Evolutionary conservation across 1,284 basidiomycete species (phyloP), one percentile per base, ranked within the genome.

Genomic region (Nidula niveotomentosa): DNA sequence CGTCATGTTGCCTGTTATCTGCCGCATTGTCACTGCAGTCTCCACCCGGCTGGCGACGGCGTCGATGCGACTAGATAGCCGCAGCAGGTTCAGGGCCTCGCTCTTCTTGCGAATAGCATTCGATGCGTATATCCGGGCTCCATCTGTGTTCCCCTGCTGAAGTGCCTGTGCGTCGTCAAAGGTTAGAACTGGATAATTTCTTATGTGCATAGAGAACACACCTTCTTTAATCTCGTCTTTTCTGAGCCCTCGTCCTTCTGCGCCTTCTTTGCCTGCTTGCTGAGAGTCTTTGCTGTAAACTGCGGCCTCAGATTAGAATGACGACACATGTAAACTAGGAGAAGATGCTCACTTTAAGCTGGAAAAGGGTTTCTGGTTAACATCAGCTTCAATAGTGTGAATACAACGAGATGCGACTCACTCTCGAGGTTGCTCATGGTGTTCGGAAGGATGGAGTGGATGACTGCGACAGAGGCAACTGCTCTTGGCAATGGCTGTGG

Each of bases 31-130:
- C 43, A 99, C 96, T 0, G 97, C 97, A n/a, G 97, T 99, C 76
- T 99, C 96, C 0, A 99, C 96, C 23, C 97, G 78, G 65, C 93
- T 96, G 1, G 95, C 92, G 4, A 99, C 97, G 5, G 97, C 96
- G 69, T 99, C 97, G 70, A 99, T 94, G 35, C 97, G 81, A 65
- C 92, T 94, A 0, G 90, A 86, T 33, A 98, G 76, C 45, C 94
- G 81, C 8, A 98, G 81, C 5, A 98, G 78, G 71, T 98, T 99
- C 60, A 99, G 77, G 0, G 89, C 77, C 71, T 99, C 97, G 59
- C 86, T 94, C 84, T 99, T 98, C 85, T 99, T 99, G 53, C 97
- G 84, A 67, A 99, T 99, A 46, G 97, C 94, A 68, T 99, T 99
- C 47, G 94, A 89, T 12, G 97, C 97, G 70, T 99, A 99, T 79